These are phyloP conservation scores for Nemania bipapillata DNA, from an alignment of 2,329 filamentous ascomycete genomes.

Conservation along the genomic window DNA sequence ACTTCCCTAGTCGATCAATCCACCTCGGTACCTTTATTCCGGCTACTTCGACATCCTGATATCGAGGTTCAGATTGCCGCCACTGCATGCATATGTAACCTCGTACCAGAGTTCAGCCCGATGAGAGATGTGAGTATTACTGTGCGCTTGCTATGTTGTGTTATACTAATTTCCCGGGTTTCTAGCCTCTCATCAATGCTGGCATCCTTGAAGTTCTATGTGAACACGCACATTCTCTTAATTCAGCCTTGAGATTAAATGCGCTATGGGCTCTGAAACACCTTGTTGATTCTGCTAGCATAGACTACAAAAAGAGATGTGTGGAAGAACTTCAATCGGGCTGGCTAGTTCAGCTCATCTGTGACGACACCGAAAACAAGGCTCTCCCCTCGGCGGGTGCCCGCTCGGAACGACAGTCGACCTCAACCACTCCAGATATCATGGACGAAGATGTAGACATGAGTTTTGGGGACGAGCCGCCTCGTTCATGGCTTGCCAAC, in stretches of 20 bases:
- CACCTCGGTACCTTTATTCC: slow-evolving; percentile 79
- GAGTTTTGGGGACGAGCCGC: slow-evolving; percentile 60
- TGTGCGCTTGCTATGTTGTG: slow-evolving; percentile 38
- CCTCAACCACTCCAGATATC: slow-evolving; percentile 52
- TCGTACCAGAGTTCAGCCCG: slow-evolving; percentile 88
- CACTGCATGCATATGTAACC: slow-evolving; percentile 83
- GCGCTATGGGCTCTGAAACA: slow-evolving; percentile 96
- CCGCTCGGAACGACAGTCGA: slow-evolving; percentile 47
- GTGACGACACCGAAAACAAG: slow-evolving; percentile 68
- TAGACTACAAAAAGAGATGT: slow-evolving; percentile 78
- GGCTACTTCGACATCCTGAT: slow-evolving; percentile 77
- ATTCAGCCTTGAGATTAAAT: slow-evolving; percentile 82
- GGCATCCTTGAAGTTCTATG: slow-evolving; percentile 82
- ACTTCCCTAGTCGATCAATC: slow-evolving; percentile 89
- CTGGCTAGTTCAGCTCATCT: slow-evolving; percentile 84
- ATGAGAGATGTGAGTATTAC: slow-evolving; percentile 78
- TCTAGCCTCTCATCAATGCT: slow-evolving; percentile 74
- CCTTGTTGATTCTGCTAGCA: slow-evolving; percentile 77
- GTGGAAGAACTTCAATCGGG: slow-evolving; percentile 79
- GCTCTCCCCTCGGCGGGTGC: slow-evolving; percentile 57
- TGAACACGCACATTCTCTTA: slow-evolving; percentile 82
- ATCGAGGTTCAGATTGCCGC: slow-evolving; percentile 86
- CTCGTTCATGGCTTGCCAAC: slow-evolving; percentile 41
- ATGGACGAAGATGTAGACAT: slow-evolving; percentile 69
- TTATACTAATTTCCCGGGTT: slow-evolving; percentile 29